Conservation (phyloP, 352 stramenopile genomes). For the Globisporangium carolinianum region DNA sequence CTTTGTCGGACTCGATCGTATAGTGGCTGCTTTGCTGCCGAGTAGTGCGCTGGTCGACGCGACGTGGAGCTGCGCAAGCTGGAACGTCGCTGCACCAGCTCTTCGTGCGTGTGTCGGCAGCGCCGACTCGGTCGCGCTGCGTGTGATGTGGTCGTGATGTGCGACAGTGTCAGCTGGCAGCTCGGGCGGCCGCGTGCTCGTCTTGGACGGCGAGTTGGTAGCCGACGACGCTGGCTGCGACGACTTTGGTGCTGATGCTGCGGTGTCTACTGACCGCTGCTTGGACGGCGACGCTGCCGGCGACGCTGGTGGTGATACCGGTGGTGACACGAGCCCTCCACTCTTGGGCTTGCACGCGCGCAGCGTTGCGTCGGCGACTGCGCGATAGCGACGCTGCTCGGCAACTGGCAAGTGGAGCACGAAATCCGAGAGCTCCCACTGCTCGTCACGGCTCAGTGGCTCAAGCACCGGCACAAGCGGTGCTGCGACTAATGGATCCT, state of each 20-base stretch:
- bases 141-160: slow-evolving; percentile 27
- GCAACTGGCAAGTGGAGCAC: slow-evolving; percentile 35
- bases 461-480: slow-evolving; percentile 17
- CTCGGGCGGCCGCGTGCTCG: slow-evolving; percentile 4
- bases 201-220: slow-evolving; percentile 1
- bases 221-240: background rate
- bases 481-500: background rate
- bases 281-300: slow-evolving; percentile 5
- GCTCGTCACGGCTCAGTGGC: slow-evolving; percentile 35
- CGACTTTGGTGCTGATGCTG: background rate
- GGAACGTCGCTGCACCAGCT: background rate
- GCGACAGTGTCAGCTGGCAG: slow-evolving; percentile 17
- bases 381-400: slow-evolving; percentile 44
- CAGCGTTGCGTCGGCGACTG: slow-evolving; percentile 28
- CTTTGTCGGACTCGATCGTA: slow-evolving; percentile 3
- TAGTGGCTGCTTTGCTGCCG: background rate
- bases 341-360: slow-evolving; percentile 24
- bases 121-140: slow-evolving; percentile 21
- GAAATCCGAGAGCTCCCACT: slow-evolving; percentile 65
- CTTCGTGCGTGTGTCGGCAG: slow-evolving; percentile 1
- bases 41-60: slow-evolving; percentile 1
- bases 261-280: too few species aligned
- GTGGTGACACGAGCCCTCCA: slow-evolving; percentile 16
- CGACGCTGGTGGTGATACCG: slow-evolving; percentile 9
- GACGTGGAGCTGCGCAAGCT: slow-evolving; percentile 5